A percentile compares a stretch with the other conserved stretches of the same genome.
phyloP scores from a whole-genome alignment of 2,329 filamentous ascomycete genomes.

The Trematosphaeria pertusa region DNA sequence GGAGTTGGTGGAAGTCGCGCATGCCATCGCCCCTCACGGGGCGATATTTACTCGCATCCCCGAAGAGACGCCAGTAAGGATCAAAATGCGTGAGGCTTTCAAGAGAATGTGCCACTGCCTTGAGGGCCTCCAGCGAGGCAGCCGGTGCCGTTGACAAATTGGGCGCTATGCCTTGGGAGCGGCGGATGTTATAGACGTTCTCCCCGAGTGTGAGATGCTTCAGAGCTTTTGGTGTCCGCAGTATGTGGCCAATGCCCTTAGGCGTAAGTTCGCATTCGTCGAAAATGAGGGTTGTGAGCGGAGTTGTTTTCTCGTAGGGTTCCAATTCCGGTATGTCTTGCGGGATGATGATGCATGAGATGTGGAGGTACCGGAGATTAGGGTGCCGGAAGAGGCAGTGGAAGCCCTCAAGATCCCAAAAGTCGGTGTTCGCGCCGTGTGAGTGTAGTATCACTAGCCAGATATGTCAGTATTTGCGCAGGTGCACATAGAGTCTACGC shows the following conservation, averaged over 20 bases:
- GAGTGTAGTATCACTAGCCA: conserved; percentile 40
- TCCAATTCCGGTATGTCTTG: conserved; percentile 27
- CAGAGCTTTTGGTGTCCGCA: conserved; percentile 36
- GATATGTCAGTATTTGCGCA: conserved; percentile 1
- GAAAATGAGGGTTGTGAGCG: conserved; percentile 40
- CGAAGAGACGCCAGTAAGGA: conserved; percentile 26
- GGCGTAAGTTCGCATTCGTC: conserved; percentile 44
- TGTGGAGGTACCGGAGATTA: conserved; percentile 37
- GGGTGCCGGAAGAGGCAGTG: conserved; percentile 46
- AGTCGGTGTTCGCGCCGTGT: conserved; percentile 39
- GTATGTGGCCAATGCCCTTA: conserved; percentile 30
- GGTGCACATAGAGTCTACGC: background rate
- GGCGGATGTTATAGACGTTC: conserved; percentile 34
- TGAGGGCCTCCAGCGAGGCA: conserved; percentile 33
- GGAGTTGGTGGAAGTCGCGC: conserved; percentile 40
- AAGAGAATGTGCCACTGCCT: conserved; percentile 39
- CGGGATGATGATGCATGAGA: conserved; percentile 40
- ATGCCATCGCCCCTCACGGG: conserved; percentile 34
- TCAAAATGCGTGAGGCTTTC: conserved; percentile 37
- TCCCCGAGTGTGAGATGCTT: conserved; percentile 44
- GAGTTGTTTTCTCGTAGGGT: conserved; percentile 27
- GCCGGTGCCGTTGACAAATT: conserved; percentile 22
- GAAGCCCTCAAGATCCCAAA: conserved; percentile 40
- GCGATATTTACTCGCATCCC: conserved; percentile 19
- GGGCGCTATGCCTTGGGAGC: conserved; percentile 16